A percentile compares a stretch with the other conserved stretches of the same genome.
Evolutionary conservation across 2,329 filamentous ascomycete species (phyloP).

Genomic region (Stemphylium vesicarium): DNA sequence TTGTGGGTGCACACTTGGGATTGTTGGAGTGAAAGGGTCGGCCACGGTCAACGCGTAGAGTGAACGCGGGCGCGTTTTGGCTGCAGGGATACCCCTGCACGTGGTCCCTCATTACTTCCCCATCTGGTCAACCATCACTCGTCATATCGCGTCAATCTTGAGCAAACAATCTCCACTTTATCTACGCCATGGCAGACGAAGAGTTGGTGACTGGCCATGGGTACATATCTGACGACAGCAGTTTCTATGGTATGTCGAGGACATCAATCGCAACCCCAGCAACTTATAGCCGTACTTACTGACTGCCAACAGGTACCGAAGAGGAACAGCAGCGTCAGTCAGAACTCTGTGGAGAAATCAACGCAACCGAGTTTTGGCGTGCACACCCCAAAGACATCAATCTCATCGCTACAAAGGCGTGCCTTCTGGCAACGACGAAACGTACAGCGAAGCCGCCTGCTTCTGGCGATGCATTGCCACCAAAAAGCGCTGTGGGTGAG

Average conservation of each 20-base stretch:
- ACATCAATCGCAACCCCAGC: not conserved
- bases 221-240: slow-evolving; percentile 53
- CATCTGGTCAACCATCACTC: slow-evolving; percentile 19
- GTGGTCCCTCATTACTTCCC: slow-evolving; percentile 12
- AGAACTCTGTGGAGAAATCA: slow-evolving; percentile 22
- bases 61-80: slow-evolving; percentile 27
- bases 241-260: slow-evolving; percentile 51
- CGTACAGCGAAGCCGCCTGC: not conserved
- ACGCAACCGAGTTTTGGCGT: slow-evolving; percentile 26
- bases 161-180: slow-evolving; percentile 1
- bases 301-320: slow-evolving; percentile 35
- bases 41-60: slow-evolving; percentile 25
- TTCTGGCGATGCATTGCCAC: not conserved
- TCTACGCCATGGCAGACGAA: slow-evolving; percentile 30
- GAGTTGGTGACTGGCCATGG: slow-evolving; percentile 40
- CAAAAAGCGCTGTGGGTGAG: not conserved
- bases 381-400: slow-evolving; percentile 35
- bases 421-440: not conserved
- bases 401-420: slow-evolving; percentile 15
- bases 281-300: no score
- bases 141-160: slow-evolving; percentile 9
- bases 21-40: slow-evolving; percentile 10
- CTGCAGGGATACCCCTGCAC: slow-evolving; percentile 22
- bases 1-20: slow-evolving; percentile 1
- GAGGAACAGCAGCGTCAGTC: slow-evolving; percentile 33